Evolutionary conservation across 176 grass and related monocot genomes (phyloP), one percentile per base, ranked within the genome.

Genomic region (Tillandsia leiboldiana): DNA sequence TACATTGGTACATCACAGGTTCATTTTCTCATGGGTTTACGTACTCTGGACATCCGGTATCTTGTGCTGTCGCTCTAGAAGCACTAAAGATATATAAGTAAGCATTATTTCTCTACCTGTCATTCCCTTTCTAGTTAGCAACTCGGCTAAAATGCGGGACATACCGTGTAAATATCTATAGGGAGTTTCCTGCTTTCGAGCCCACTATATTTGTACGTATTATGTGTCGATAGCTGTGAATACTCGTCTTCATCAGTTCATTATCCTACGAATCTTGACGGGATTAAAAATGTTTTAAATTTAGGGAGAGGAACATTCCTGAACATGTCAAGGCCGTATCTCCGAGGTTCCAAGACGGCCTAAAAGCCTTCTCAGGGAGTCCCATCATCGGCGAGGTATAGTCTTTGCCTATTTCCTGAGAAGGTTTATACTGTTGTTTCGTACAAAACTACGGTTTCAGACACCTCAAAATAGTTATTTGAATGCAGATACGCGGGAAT

Each of bases 1-100:
- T 42, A 42, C 4, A 42, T 7, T 42, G 33, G 33, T 42, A 6
- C 33, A 3, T 78, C 74, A 26, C 64, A 99, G 94, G 94, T 82
- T 88, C 94, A 57, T 99, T 99, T 90, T 17, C 89, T 77, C 89
- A 99, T 83, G 94, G 94, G 27, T 99, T 99, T 82, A 99, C 94
- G 49, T 93, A 93, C 68, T 99, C 94, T 0, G 89, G 94, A 2
- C 94, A 99, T 86, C 94, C 94, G 52, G 84, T 99, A 48, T 80
- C 89, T 12, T 99, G 94, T 73, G 87, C 89, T 65, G 94, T 99
- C 2, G 89, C 94, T 42, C 52, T 99, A 70, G 94, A 99, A 87
- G 84, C 94, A 29, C 59, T 99, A 66, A 93, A 90, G 72, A 79
- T 99, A 71, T 93, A 99, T 51, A 78, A 80, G 94, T 90, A 80